Percentiles rank a stretch among this genome's conserved stretches.
phyloP scores from a whole-genome alignment of 2,329 filamentous ascomycete genomes.

The Incumbomyces lentus region DNA sequence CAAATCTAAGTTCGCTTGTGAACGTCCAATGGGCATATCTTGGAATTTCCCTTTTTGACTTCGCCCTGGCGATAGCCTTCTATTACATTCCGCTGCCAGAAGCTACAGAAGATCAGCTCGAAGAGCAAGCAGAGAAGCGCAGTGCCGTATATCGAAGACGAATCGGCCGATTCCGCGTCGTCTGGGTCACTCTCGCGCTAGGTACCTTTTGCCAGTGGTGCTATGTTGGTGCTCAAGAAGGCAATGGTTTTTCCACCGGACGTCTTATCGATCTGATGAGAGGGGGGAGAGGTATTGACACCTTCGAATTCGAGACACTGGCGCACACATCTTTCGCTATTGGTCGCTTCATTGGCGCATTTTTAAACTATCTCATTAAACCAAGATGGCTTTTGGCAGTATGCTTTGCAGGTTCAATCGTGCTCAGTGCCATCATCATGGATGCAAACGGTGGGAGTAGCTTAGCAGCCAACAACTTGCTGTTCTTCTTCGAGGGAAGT shows the following conservation, averaged over 20 bases:
- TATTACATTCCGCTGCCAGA: slow-evolving; percentile 54
- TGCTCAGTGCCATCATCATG: slow-evolving; percentile 44
- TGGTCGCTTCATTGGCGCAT: slow-evolving; percentile 47
- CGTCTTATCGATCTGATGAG: slow-evolving; percentile 31
- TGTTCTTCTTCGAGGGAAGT: slow-evolving; percentile 52
- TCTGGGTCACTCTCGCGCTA: slow-evolving; percentile 47
- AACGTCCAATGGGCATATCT: slow-evolving; percentile 57
- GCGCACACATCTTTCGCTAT: slow-evolving; percentile 49
- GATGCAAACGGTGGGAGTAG: slow-evolving; percentile 34
- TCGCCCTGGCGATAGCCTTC: slow-evolving; percentile 48
- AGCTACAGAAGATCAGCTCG: slow-evolving; percentile 50
- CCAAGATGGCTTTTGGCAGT: slow-evolving; percentile 48
- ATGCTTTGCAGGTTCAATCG: slow-evolving; percentile 43
- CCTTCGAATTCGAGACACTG: slow-evolving; percentile 41
- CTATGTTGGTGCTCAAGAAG: slow-evolving; percentile 53
- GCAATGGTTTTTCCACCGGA: slow-evolving; percentile 39
- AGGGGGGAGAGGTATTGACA: slow-evolving; percentile 18
- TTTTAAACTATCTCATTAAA: slow-evolving; percentile 44
- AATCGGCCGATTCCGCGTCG: slow-evolving; percentile 37
- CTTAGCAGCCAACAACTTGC: slow-evolving; percentile 39
- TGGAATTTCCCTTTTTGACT: slow-evolving; percentile 51
- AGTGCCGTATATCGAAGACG: slow-evolving; percentile 40
- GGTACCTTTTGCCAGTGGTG: slow-evolving; percentile 48
- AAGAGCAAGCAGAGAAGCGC: slow-evolving; percentile 43
- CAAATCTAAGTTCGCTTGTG: slow-evolving; percentile 40